phyloP scores from a whole-genome alignment of 2,329 filamentous ascomycete species.

The Phialophora macrospora region DNA sequence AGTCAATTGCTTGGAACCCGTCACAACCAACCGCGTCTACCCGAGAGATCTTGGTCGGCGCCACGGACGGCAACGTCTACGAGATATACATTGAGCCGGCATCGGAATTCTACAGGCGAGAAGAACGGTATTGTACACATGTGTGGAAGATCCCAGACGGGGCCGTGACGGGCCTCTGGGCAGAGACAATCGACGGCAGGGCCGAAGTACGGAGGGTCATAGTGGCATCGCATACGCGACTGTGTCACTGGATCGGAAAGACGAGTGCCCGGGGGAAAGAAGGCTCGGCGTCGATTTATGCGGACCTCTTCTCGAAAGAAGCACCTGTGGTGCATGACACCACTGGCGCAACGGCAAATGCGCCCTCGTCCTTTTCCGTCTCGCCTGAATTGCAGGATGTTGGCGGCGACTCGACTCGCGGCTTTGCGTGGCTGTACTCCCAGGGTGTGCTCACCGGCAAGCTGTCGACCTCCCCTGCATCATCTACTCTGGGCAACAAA shows the following conservation, averaged over 20 bases:
- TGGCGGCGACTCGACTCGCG: slow-evolving; percentile 56
- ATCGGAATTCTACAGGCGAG: slow-evolving; percentile 91
- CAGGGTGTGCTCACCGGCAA: slow-evolving; percentile 89
- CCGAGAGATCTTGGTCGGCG: slow-evolving; percentile 87
- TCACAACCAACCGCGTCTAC: slow-evolving; percentile 91
- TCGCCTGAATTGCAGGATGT: slow-evolving; percentile 72
- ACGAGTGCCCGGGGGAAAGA: slow-evolving; percentile 74
- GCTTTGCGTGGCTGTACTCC: slow-evolving; percentile 88
- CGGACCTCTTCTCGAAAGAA: slow-evolving; percentile 85
- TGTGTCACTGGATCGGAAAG: slow-evolving; percentile 82
- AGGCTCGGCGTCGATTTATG: slow-evolving; percentile 82
- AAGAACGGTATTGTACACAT: slow-evolving; percentile 87
- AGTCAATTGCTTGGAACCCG: slow-evolving; percentile 93
- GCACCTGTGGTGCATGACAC: slow-evolving; percentile 77
- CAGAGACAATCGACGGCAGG: slow-evolving; percentile 71
- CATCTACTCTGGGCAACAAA: slow-evolving; percentile 70
- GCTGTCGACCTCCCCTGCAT: slow-evolving; percentile 66
- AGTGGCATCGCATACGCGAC: slow-evolving; percentile 74
- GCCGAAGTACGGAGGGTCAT: slow-evolving; percentile 77
- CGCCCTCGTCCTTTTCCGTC: slow-evolving; percentile 71
- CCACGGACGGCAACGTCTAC: slow-evolving; percentile 92
- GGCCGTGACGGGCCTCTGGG: slow-evolving; percentile 83
- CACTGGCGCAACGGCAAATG: slow-evolving; percentile 61
- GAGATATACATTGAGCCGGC: slow-evolving; percentile 94
- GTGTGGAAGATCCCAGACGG: slow-evolving; percentile 83